phyloP scores from a whole-genome alignment of 805 yeast species.

The Metschnikowia gelsemii region DNA sequence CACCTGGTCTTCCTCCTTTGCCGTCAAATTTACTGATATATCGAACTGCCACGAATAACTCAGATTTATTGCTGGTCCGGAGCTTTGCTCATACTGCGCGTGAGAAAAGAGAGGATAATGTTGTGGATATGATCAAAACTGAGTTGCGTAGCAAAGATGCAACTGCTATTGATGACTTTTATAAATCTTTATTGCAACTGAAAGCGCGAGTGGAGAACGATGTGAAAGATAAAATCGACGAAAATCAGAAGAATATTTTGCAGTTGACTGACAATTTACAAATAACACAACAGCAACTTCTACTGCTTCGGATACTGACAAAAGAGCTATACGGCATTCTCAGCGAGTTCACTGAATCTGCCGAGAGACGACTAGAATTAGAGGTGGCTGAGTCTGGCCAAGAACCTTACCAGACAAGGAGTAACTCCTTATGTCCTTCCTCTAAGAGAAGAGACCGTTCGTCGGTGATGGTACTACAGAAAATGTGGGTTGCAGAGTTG shows the following conservation, averaged over 20 bases:
- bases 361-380: constrained; percentile 52
- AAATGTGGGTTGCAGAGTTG: constrained; percentile 77
- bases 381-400: constrained; percentile 35
- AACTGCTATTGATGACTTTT: constrained; percentile 67
- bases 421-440: constrained; percentile 12
- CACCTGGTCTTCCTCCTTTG: constrained; percentile 16
- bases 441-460: constrained; percentile 53
- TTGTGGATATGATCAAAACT: constrained; percentile 22
- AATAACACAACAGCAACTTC: constrained; percentile 63
- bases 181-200: constrained; percentile 50
- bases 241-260: constrained; percentile 61
- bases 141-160: constrained; percentile 67
- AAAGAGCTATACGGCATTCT: constrained; percentile 60
- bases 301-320: constrained; percentile 58
- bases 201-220: constrained; percentile 53
- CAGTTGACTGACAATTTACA: constrained; percentile 59
- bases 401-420: constrained; percentile 10
- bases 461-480: constrained; percentile 69
- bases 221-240: constrained; percentile 56
- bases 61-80: constrained; percentile 16
- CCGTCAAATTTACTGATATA: constrained; percentile 23
- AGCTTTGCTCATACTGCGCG: constrained; percentile 12
- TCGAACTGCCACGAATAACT: constrained; percentile 15
- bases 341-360: constrained; percentile 56
- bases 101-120: constrained; percentile 13